These are phyloP conservation scores for Paraphaeosphaeria sporulosa DNA, from an alignment of 2,329 filamentous ascomycete genomes.

Conservation along the genomic window DNA sequence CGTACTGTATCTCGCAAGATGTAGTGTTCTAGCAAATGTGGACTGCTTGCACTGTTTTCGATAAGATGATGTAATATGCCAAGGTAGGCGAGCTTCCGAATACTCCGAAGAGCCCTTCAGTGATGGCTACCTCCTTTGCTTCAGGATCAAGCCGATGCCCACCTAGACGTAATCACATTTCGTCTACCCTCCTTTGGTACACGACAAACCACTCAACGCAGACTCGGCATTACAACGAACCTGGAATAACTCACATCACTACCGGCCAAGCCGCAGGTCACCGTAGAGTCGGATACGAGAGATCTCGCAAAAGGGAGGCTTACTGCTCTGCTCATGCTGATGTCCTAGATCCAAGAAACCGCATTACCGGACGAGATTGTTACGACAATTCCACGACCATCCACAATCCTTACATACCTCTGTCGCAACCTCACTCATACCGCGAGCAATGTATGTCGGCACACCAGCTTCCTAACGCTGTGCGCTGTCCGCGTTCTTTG, in stretches of 20 bases:
- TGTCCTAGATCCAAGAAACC: too few species aligned
- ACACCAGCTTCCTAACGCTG: too few species aligned
- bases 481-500: too few species aligned
- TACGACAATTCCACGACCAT: too few species aligned
- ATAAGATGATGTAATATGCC: background rate
- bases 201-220: background rate
- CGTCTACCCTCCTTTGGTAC: background rate
- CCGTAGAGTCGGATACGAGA: background rate
- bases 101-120: background rate
- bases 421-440: too few species aligned
- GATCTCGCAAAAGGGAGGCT: background rate
- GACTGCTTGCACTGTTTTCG: background rate
- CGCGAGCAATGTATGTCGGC: too few species aligned
- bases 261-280: background rate
- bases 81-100: background rate
- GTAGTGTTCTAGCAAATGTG: background rate
- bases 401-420: background rate
- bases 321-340: too few species aligned
- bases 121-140: background rate
- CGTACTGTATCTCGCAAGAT: background rate
- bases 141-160: background rate
- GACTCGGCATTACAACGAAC: background rate
- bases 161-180: background rate
- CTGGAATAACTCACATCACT: background rate
- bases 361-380: too few species aligned